phyloP scores from a whole-genome alignment of 2,329 filamentous ascomycete species.

The Lasiodiplodia sp. region DNA sequence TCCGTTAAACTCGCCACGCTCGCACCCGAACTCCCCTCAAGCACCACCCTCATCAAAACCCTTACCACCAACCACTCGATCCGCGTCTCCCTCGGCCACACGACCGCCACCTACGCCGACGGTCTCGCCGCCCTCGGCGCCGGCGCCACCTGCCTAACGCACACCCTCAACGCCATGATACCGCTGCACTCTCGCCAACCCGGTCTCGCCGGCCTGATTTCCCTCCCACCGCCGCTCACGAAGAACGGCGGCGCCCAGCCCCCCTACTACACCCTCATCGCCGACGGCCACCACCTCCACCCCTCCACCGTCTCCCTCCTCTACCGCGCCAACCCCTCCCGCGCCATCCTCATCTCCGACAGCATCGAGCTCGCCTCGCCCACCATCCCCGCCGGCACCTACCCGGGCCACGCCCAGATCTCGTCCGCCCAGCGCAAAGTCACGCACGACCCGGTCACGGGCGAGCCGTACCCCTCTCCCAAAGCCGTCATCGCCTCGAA shows the following conservation, averaged over 20 bases:
- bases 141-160: conserved; percentile 61
- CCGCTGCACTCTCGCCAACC: conserved; percentile 59
- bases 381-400: conserved; percentile 58
- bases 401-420: conserved; percentile 62
- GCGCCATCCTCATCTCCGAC: conserved; percentile 62
- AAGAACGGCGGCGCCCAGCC: conserved; percentile 22
- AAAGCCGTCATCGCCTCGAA: conserved; percentile 54
- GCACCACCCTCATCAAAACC: conserved; percentile 50
- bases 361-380: conserved; percentile 62
- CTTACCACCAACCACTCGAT: conserved; percentile 51
- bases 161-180: conserved; percentile 64
- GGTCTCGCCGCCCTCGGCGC: conserved; percentile 55
- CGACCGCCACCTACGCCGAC: conserved; percentile 54
- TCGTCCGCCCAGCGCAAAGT: conserved; percentile 57
- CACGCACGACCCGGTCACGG: not conserved
- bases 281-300: conserved; percentile 63
- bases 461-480: conserved; percentile 35
- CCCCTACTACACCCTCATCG: conserved; percentile 62
- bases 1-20: conserved; percentile 60
- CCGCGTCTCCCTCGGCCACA: conserved; percentile 59
- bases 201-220: conserved; percentile 56
- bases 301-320: conserved; percentile 58
- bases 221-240: conserved; percentile 36
- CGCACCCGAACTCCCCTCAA: conserved; percentile 59
- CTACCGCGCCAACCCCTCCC: conserved; percentile 54